Conservation (phyloP, 345 rosid species). For the Acer negundo region DNA sequence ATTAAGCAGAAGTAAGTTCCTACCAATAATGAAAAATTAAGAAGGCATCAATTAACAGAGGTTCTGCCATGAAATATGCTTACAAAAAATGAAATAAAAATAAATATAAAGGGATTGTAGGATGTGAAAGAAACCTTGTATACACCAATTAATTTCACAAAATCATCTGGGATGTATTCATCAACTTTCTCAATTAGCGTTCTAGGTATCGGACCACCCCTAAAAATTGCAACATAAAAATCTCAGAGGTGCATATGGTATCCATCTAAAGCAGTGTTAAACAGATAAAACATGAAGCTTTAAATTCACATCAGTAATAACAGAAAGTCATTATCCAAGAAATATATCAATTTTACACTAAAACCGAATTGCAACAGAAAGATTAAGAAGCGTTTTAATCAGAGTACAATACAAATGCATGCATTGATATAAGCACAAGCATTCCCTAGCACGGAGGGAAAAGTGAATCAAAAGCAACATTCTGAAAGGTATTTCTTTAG, state of each 20-base stretch:
- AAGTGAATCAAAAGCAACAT: conserved; percentile 9
- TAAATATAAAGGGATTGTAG: background rate
- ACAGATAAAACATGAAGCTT: background rate
- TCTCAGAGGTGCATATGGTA: conserved; percentile 15
- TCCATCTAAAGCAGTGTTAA: background rate
- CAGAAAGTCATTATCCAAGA: background rate
- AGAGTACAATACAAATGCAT: too few relatives aligned
- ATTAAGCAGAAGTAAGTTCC: conserved; percentile 23
- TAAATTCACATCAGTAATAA: background rate
- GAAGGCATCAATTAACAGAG: background rate
- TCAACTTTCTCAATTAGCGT: conserved; percentile 63
- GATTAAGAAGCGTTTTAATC: background rate
- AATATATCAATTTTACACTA: background rate
- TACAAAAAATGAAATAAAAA: background rate
- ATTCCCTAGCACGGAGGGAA: background rate
- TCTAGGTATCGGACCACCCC: conserved; percentile 88
- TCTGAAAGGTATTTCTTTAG: background rate
- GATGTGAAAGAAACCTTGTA: conserved; percentile 52
- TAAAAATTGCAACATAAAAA: conserved; percentile 32
- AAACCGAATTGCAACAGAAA: background rate
- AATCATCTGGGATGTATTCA: conserved; percentile 76
- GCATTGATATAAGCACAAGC: background rate
- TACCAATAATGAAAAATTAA: background rate
- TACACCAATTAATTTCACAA: conserved; percentile 44
- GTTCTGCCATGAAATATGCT: conserved; percentile 10